Conservation (phyloP, 495 filamentous ascomycete species). For the Aspergillus diversus region DNA sequence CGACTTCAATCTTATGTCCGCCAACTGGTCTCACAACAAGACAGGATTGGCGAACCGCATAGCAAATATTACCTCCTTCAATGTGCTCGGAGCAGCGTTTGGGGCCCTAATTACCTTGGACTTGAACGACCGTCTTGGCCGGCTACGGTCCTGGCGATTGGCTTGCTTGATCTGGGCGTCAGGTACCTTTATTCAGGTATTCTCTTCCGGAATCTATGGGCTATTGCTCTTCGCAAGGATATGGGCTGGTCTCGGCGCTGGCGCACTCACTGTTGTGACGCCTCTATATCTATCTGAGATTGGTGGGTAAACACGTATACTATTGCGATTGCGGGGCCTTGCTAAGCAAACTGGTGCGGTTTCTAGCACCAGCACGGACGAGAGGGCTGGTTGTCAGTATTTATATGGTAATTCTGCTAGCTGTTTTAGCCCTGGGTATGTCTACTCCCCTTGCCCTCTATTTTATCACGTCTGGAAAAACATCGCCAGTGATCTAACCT, state of each 20-base stretch:
- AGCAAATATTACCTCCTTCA: slow-evolving; percentile 53
- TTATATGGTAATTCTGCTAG: slow-evolving; percentile 53
- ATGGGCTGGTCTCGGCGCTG: slow-evolving; percentile 51
- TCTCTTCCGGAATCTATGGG: slow-evolving; percentile 49
- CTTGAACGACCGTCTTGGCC: slow-evolving; percentile 47
- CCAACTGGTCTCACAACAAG: slow-evolving; percentile 40
- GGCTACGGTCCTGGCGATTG: slow-evolving; percentile 44
- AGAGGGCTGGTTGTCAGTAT: slow-evolving; percentile 54
- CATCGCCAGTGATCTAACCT: background rate
- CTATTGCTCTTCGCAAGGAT: slow-evolving; percentile 49
- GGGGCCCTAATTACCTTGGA: slow-evolving; percentile 43
- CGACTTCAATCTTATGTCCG: slow-evolving; percentile 44
- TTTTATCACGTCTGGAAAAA: background rate
- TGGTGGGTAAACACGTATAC: slow-evolving; percentile 19
- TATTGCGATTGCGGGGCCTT: background rate
- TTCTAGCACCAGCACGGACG: slow-evolving; percentile 46
- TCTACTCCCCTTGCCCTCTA: background rate
- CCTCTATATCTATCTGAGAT: slow-evolving; percentile 58
- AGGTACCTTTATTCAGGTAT: slow-evolving; percentile 47
- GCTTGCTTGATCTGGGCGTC: slow-evolving; percentile 44
- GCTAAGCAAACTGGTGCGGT: slow-evolving; percentile 3
- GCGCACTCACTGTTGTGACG: slow-evolving; percentile 50
- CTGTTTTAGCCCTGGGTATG: slow-evolving; percentile 44
- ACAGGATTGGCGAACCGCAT: slow-evolving; percentile 44
- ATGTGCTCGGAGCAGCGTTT: slow-evolving; percentile 47